phyloP scores from a whole-genome alignment of 2,329 filamentous ascomycete species.

The Trichoderma endophyticum region DNA sequence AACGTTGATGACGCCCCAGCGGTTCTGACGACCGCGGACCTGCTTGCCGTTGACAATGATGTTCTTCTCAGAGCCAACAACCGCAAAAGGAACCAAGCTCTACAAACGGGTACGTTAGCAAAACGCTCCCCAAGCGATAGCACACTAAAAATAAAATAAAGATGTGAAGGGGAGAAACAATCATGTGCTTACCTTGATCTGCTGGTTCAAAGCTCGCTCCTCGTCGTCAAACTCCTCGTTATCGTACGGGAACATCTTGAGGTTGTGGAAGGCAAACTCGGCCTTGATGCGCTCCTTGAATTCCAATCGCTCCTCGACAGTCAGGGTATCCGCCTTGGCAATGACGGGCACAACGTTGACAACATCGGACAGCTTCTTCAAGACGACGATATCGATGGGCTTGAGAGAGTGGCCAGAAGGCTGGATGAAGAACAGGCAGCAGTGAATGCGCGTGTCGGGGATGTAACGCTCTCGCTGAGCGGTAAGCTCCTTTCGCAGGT shows the following conservation, averaged over 20 bases:
- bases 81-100: conserved; percentile 94
- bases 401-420: conserved; percentile 97
- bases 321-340: conserved; percentile 95
- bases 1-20: conserved; percentile 99
- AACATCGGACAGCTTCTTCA: conserved; percentile 99
- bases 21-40: conserved; percentile 95
- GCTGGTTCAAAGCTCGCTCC: conserved; percentile 86
- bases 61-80: conserved; percentile 96
- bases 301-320: conserved; percentile 86
- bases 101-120: conserved; percentile 39
- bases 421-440: conserved; percentile 99
- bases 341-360: conserved; percentile 99
- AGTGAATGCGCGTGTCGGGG: conserved; percentile 98
- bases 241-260: conserved; percentile 99
- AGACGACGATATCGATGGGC: conserved; percentile 97
- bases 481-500: conserved; percentile 98
- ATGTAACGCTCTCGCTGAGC: conserved; percentile 99
- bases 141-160: neutral
- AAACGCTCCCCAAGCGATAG: neutral
- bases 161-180: neutral
- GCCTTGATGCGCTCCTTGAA: conserved; percentile 99
- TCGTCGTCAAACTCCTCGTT: conserved; percentile 98
- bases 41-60: conserved; percentile 97
- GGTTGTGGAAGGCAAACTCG: conserved; percentile 99
- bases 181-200: conserved; percentile 78